Evolutionary conservation across 805 yeast species (phyloP), one percentile per base, ranked within the genome.

Genomic region (Blastobotrys attinorum): DNA sequence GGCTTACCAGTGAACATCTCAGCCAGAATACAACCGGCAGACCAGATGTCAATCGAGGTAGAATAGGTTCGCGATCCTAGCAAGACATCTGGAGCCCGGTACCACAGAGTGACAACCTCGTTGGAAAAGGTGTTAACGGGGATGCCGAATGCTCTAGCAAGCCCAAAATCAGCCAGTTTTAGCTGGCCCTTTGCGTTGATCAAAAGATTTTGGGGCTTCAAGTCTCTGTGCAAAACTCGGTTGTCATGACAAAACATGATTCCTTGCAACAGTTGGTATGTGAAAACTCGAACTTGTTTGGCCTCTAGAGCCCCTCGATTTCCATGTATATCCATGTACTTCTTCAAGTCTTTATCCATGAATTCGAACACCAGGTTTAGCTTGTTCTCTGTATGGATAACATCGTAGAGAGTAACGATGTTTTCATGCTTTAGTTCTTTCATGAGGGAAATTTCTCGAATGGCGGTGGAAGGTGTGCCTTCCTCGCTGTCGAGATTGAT

Each of bases 1-100:
- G 98, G 97, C 57, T 90, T 82, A 25, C 98, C 96, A n/a, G 96
- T 85, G 59, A 92, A 83, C 97, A 92, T 90, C 60, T 92, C 98
- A 2, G 97, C 97, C 62, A 92, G 76, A 43, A 92, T 92, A 66
- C 98, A 92, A 13, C 98, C 98, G 13, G 96, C 94, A 15, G 96
- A 87, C 98, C 98, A 92, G 67, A 92, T 86, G 61, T 92, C 98
- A 48, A 92, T 94, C 6, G 96, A 89, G 0, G 98, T 92, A 37
- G 96, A 84, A 65, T 92, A 92, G 45, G 94, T 90, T 55, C 96
- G 78, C 2, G 96, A 87, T 2, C 98, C 98, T 58, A 92, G 72
- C 42, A 92, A 69, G 23, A 92, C 97, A 61, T 90, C 98, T 0
- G 98, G 98, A 0, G 97, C 96, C 51, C 98, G 76, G 65, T 90